Evolutionary conservation across 179 eudicot species (phyloP).

Genomic region (Beta lomatogona): DNA sequence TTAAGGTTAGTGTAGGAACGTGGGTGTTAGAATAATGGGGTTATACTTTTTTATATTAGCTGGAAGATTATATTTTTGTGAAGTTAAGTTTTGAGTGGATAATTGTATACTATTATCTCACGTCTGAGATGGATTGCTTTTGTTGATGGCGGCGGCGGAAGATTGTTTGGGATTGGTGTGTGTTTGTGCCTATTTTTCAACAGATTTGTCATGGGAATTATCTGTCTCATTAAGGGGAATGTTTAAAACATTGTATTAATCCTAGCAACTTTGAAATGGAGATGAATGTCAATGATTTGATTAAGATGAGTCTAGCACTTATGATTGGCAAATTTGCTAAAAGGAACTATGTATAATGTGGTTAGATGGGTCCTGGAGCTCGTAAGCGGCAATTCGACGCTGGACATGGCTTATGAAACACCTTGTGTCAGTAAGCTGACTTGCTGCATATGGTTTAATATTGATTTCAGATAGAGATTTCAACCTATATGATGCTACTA

Average conservation of each 20-base stretch:
- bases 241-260: not conserved
- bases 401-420: not conserved
- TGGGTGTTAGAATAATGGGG: constrained; percentile 2
- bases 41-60: too few species aligned
- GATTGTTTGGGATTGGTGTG: not conserved
- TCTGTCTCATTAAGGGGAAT: not conserved
- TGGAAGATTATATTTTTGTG: not conserved
- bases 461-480: not conserved
- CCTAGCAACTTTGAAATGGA: not conserved
- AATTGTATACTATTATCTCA: not conserved
- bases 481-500: not conserved
- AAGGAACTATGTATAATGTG: not conserved
- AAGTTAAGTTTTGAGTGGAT: not conserved
- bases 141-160: not conserved
- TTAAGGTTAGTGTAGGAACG: not conserved
- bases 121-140: not conserved
- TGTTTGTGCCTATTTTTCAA: not conserved
- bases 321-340: too few species aligned
- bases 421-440: not conserved
- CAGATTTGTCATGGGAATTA: not conserved
- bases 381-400: not conserved
- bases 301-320: too few species aligned
- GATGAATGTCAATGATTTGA: not conserved
- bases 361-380: not conserved
- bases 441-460: constrained; percentile 2